phyloP scores from a whole-genome alignment of 1,284 basidiomycete species.

The Ceratobasidium sp. region DNA sequence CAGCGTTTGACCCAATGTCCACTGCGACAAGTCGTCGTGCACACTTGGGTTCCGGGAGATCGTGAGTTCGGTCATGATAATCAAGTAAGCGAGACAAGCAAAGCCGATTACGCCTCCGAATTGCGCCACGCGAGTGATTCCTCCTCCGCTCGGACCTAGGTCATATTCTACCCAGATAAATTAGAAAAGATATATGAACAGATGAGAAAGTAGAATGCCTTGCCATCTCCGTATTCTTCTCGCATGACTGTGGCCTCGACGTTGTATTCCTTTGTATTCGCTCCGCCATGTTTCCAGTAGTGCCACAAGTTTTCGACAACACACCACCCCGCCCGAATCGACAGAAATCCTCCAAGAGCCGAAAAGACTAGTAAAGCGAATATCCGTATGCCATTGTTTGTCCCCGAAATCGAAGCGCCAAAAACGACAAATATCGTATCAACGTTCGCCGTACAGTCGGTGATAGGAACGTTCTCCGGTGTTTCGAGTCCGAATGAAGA shows the following conservation, averaged over 20 bases:
- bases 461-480: background rate
- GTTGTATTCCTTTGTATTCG: background rate
- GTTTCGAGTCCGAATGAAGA: constrained; percentile 10
- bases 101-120: background rate
- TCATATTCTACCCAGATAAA: background rate
- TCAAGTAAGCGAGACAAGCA: background rate
- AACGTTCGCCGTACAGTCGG: constrained; percentile 13
- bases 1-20: constrained; percentile 32
- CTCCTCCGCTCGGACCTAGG: background rate
- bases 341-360: background rate
- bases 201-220: background rate
- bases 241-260: background rate
- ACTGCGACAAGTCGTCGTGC: background rate
- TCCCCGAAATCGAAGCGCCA: constrained; percentile 12
- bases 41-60: background rate
- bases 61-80: constrained; percentile 12
- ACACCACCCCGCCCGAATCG: background rate
- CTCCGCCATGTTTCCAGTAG: background rate
- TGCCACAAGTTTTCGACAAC: background rate
- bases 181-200: background rate
- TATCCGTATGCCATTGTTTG: constrained; percentile 11
- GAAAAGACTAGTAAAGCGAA: constrained; percentile 19
- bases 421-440: constrained; percentile 20
- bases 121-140: background rate
- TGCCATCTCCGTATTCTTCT: constrained; percentile 7